Evolutionary conservation across 371 early-diverging fungal species (phyloP).

Genomic region (Haplosporangium sp.): DNA sequence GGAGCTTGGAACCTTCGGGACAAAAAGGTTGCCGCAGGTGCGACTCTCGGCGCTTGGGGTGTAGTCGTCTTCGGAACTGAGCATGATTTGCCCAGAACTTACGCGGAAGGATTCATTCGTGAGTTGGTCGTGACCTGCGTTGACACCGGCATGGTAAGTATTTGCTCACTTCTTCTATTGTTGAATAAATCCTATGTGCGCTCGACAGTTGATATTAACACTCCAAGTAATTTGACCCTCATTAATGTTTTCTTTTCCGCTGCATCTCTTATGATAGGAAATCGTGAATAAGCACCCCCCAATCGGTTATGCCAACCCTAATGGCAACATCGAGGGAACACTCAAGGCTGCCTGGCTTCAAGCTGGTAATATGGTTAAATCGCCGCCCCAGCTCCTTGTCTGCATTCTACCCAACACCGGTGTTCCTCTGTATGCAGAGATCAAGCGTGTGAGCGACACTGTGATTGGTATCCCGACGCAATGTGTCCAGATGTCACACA

Average conservation of each 20-base stretch:
- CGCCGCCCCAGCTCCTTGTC: conserved; percentile 78
- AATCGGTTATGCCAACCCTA: conserved; percentile 75
- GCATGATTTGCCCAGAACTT: conserved; percentile 36
- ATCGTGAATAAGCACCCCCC: conserved; percentile 73
- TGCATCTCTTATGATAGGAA: conserved; percentile 87
- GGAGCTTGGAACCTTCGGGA: conserved; percentile 95
- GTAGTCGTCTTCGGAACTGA: conserved; percentile 74
- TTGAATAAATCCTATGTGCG: not conserved
- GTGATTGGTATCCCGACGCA: conserved; percentile 92
- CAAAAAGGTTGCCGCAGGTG: conserved; percentile 85
- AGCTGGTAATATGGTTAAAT: conserved; percentile 75
- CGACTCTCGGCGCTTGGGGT: conserved; percentile 82
- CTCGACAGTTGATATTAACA: not conserved
- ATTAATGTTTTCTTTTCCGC: conserved; percentile 58
- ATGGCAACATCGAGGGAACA: conserved; percentile 72
- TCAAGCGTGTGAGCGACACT: conserved; percentile 95
- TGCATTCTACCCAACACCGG: conserved; percentile 90
- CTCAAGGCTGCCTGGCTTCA: conserved; percentile 77
- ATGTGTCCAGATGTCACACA: conserved; percentile 88
- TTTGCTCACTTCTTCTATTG: not conserved
- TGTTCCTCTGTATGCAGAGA: conserved; percentile 88
- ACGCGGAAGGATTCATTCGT: conserved; percentile 65
- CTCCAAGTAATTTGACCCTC: no score
- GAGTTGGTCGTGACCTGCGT: conserved; percentile 63
- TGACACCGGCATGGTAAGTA: conserved; percentile 70